Evolutionary conservation across 2,329 filamentous ascomycete genomes (phyloP), one percentile per base, ranked within the genome.

Genomic region (Epichloe sibirici): DNA sequence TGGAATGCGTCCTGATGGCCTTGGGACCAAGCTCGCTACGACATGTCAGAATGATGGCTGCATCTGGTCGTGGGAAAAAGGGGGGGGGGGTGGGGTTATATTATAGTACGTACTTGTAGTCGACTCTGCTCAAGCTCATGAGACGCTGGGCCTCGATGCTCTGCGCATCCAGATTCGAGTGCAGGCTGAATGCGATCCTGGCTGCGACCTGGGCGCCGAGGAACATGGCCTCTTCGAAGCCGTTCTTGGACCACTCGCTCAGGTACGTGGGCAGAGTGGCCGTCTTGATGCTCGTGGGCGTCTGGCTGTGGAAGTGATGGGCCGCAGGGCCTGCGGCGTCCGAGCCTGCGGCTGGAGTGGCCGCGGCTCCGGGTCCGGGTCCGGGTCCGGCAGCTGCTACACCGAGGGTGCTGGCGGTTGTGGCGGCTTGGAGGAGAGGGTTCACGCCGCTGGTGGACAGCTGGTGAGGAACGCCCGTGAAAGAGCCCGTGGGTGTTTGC

Each of bases 361-460:
- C 70, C 1, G 65, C 63, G 6, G 65, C 40, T 25, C 62, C 34
- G 52, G 57, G 69, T 47, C 72, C 65, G 45, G 57, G 69, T 47
- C 72, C 65, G 45, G 34, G 34, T 12, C 74, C 65, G 57, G 58
- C 64, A 28, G 68, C 67, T 57, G 71, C 68, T 52, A 77, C 71
- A 49, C 74, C 69, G 45, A 76, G 65, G 45, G 76, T 78, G 46
- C 81, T 81, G 2, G 83, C 84, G 3, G 86, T 90, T 0, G 91
- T 95, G 2, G 93, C 93, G 4, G 91, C 91, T 55, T 95, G 86
- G 4, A 97, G 79, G 3, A 97, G 83, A 13, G 91, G 90, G 65
- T 97, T 96, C 45, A 95, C 90, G 43, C 81, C 79, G 51, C 76
- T 73, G 39, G 74, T 69, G 53, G 70, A 63, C 57, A 81, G 73